phyloP scores from a whole-genome alignment of 768 basidiomycete species.

The Phanerochaete sordida region DNA sequence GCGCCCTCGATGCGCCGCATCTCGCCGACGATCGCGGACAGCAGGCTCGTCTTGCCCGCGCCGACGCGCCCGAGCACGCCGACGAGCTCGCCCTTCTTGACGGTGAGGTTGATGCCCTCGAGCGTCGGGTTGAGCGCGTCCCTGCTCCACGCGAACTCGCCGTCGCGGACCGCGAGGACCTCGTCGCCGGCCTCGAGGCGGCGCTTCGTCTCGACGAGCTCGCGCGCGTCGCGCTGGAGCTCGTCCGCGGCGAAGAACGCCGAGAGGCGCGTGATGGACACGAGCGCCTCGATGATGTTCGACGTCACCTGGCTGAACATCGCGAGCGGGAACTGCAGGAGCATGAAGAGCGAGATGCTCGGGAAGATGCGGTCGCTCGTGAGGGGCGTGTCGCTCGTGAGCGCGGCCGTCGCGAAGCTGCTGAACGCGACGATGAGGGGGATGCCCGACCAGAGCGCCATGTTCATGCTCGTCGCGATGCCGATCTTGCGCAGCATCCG shows the following conservation, averaged over 20 bases:
- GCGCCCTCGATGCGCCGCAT: constrained; percentile 77
- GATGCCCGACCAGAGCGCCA: constrained; percentile 64
- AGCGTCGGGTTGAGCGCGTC: constrained; percentile 56
- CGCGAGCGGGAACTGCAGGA: constrained; percentile 81
- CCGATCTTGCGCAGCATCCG: constrained; percentile 83
- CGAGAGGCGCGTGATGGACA: constrained; percentile 77
- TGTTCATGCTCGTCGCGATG: constrained; percentile 53
- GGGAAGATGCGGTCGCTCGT: constrained; percentile 95
- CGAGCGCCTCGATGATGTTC: constrained; percentile 81
- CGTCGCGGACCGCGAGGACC: constrained; percentile 68
- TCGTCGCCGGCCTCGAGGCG: constrained; percentile 56
- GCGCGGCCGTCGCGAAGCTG: constrained; percentile 73
- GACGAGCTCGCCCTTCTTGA: constrained; percentile 81
- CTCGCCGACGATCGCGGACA: constrained; percentile 83
- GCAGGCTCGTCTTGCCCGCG: constrained; percentile 77
- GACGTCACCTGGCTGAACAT: constrained; percentile 77
- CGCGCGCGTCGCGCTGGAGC: constrained; percentile 75
- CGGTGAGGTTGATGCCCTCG: constrained; percentile 70
- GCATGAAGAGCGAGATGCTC: constrained; percentile 87
- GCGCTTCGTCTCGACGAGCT: constrained; percentile 36
- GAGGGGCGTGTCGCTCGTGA: constrained; percentile 58
- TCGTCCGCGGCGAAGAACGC: constrained; percentile 76
- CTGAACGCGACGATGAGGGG: constrained; percentile 78
- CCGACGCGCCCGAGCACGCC: constrained; percentile 89
- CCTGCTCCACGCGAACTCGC: constrained; percentile 80